A percentile compares a stretch with the other conserved stretches of the same genome.
These are phyloP conservation scores for Croton setiger DNA, from an alignment of 441 rosid genomes.

Conservation along the genomic window DNA sequence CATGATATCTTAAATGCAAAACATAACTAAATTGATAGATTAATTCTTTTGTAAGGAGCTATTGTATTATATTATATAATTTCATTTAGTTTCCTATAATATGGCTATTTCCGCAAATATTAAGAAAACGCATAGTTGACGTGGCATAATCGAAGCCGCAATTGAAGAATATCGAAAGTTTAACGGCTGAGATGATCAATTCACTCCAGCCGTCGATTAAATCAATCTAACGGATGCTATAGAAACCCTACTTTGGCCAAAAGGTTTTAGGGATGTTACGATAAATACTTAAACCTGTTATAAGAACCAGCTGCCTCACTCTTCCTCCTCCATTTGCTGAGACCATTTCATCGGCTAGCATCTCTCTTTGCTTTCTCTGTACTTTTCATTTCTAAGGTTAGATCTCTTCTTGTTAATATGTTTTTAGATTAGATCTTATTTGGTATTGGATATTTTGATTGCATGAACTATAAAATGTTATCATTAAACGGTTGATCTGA, in stretches of 20 bases:
- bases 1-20: too few species aligned
- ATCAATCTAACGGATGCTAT: constrained; percentile 12
- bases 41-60: too few species aligned
- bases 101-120: too few species aligned
- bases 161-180: neutral
- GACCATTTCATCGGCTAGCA: constrained; percentile 1
- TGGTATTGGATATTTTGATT: too few species aligned
- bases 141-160: constrained; percentile 1
- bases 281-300: constrained; percentile 6
- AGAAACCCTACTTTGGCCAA: constrained; percentile 14
- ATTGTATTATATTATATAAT: too few species aligned
- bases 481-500: neutral
- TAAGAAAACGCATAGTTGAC: too few species aligned
- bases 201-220: constrained; percentile 1
- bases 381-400: constrained; percentile 8
- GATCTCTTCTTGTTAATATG: neutral
- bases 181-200: neutral
- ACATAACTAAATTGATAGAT: too few species aligned
- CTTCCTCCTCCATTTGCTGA: constrained; percentile 11
- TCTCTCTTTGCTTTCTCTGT: neutral
- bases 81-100: too few species aligned
- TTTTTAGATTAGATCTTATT: neutral
- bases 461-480: too few species aligned
- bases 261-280: neutral
- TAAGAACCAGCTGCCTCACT: neutral